Evolutionary conservation across 805 yeast genomes (phyloP), one percentile per base, ranked within the genome.

Genomic region (Spathaspora hagerdaliae): DNA sequence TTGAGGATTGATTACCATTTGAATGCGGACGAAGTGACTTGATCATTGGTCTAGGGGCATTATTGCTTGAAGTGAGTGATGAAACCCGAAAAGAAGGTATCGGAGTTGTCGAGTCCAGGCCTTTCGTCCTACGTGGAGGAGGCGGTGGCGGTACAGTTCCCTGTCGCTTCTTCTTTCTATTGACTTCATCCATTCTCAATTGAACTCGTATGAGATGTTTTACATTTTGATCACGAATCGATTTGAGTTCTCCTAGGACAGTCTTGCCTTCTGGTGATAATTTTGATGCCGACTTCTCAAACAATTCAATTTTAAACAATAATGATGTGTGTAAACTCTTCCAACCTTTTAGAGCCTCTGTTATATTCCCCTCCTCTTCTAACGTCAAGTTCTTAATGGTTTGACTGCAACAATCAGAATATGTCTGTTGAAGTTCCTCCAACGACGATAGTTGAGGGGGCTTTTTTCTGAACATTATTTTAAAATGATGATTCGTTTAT

Each of bases 321-420:
- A 82, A 71, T 40, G 78, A 75, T 1, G 86, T 80, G 50, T 82
- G 87, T n/a, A 86, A 63, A 2, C 81, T 69, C 51, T 81, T 84
- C 91, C 92, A 85, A 2, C 91, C 91, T 48, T 76, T 78, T 15
- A 83, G 63, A 2, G 90, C 85, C 13, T 75, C 79, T 41, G 71
- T 76, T 38, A 72, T 60, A 15, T 75, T 71, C 31, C 73, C 69
- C 14, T 69, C 66, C 47, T 84, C 84, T 54, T 85, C 90, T 14
- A 81, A 58, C 3, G 79, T 71, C 41, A 82, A 57, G 60, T 82
- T 79, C 49, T 73, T 69, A 42, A 85, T 70, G 4, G 87, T 75
- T 48, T 69, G 71, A 54, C 78, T 78, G 41, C 87, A 85, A 41
- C 79, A 71, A 48, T 80, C 85, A 51, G 79, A 75, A 61, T 84